Base-by-base conservation (phyloP, 2,329 filamentous ascomycete species). In the Fusarium keratoplasticum region DNA sequence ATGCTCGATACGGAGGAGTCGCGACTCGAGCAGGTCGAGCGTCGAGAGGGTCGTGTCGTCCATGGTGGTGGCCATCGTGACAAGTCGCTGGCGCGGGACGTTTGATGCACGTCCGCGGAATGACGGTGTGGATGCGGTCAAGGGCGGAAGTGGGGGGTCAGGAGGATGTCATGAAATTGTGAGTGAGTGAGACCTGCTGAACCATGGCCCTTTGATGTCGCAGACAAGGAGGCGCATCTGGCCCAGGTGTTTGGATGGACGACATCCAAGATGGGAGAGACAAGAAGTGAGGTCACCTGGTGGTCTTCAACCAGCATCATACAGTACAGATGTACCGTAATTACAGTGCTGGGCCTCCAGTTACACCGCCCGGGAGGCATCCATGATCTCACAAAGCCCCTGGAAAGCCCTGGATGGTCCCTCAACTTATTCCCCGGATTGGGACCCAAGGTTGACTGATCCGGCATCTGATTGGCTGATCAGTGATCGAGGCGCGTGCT, bases 1-100 rank as follows among this genome's bases (percentile, higher is more conserved):
- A 73, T 91, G 89, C 76, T 92, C 90, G 67, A 91, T 83, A 54
- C 89, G 88, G 18, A 86, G 81, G 13, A 92, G 85, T n/a, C 90
- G 89, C 60, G 87, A 84, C 77, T 91, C 89, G 38, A 92, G 85
- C 29, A 91, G 83, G 47, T 84, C 85, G 69, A 91, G 85, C 1
- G 89, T 91, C 36, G 86, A 84, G 10, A 90, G 82, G 1, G 88
- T 86, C 5, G 88, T 89, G 63, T 86, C 83, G 77, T 90, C 88
- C 27, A 89, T 81, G 9, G 83, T 80, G 70, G 75, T 78, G 44
- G 81, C 78, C 81, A 83, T 83, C 65, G 67, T 75, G 69, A 73
- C 64, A 61, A 50, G 68, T 65, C 52, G 69, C 29, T 58, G 70
- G 61, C 58, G 64, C 63, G 63, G 71, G 71, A 74, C 62, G 68